Conservation (phyloP, 2,329 filamentous ascomycete species). For the Fusarium graminum region DNA sequence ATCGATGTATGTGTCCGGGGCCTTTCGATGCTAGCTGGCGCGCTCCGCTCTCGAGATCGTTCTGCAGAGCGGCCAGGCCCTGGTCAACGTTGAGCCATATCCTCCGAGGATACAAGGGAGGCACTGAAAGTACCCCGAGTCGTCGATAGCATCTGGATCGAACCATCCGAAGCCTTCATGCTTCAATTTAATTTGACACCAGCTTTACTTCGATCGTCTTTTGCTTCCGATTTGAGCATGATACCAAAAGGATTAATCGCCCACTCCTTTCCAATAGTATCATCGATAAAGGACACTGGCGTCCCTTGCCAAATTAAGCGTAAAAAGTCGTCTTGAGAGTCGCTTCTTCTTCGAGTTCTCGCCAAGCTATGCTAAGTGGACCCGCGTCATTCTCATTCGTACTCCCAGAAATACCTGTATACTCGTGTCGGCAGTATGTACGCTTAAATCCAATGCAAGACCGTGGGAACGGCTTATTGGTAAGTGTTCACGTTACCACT, state of each 20-base stretch:
- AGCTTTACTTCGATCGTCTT: constrained; percentile 54
- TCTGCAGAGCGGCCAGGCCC: constrained; percentile 63
- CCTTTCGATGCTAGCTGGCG: constrained; percentile 67
- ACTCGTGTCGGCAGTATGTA: constrained; percentile 60
- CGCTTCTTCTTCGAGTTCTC: constrained; percentile 74
- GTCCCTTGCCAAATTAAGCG: constrained; percentile 69
- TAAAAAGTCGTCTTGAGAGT: constrained; percentile 61
- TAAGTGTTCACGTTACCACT: constrained; percentile 72
- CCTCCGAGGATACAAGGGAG: constrained; percentile 69
- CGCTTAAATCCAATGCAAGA: constrained; percentile 2
- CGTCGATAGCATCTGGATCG: constrained; percentile 63
- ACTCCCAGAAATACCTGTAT: constrained; percentile 72
- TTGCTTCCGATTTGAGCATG: constrained; percentile 56
- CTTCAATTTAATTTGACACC: constrained; percentile 71
- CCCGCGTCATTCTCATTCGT: constrained; percentile 66
- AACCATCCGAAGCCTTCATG: constrained; percentile 71
- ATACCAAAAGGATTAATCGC: constrained; percentile 74
- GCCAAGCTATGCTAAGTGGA: constrained; percentile 69
- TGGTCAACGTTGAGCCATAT: constrained; percentile 69
- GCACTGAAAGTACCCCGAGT: constrained; percentile 61
- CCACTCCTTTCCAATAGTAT: constrained; percentile 68
- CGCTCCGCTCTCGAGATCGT: constrained; percentile 71
- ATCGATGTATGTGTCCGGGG: constrained; percentile 63
- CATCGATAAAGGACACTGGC: constrained; percentile 68
- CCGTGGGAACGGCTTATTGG: constrained; percentile 57